Evolutionary conservation across 371 early-diverging fungal genomes (phyloP), one percentile per base, ranked within the genome.

Genomic region (Gilbertella persicaria): DNA sequence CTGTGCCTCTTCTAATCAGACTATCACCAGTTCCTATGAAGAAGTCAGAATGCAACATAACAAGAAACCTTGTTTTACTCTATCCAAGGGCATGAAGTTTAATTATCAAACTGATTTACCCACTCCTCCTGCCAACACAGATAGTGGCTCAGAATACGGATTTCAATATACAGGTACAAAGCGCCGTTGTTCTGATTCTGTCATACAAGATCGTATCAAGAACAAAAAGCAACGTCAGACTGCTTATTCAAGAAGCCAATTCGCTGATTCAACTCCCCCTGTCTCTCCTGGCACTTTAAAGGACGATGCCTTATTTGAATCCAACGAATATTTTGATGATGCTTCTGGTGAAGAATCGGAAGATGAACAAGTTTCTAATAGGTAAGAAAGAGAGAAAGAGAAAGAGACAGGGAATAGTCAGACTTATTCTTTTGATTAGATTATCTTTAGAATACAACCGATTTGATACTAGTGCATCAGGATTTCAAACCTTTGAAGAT

Each of bases 161-260:
- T 53, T 36, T 23, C 58, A 50, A 12, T 48, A 40, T 28, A 9
- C 28, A 25, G 35, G 48, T 17, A 55, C 30, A 20, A 64, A 64
- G 28, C 54, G 64, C 28, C 55, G 59, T 24, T 55, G 55, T 38
- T 64, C 64, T 28, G 64, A 64, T 50, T 58, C 64, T 14, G 55
- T 52, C 5, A 38, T 63, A 19, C 45, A 63, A 36, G 50, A 63
- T 7, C 54, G 50, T 19, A 51, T 41, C 26, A 61, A 50, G 17
- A 55, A n/a, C n/a, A n/a, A 57, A 25, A 58, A 59, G 28, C 50
- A 50, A 26, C 64, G 52, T 37, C 41, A 28, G 39, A 39, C 3
- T 14, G 3, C 5, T 9, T 28, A 5, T 9, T 28, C 9, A 9
- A 28, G 28, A 28, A 28, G 9, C 28, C 4, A 28, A 9, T 40